phyloP scores from a whole-genome alignment of 2,329 filamentous ascomycete genomes.

The Aureobasidium vineae region DNA sequence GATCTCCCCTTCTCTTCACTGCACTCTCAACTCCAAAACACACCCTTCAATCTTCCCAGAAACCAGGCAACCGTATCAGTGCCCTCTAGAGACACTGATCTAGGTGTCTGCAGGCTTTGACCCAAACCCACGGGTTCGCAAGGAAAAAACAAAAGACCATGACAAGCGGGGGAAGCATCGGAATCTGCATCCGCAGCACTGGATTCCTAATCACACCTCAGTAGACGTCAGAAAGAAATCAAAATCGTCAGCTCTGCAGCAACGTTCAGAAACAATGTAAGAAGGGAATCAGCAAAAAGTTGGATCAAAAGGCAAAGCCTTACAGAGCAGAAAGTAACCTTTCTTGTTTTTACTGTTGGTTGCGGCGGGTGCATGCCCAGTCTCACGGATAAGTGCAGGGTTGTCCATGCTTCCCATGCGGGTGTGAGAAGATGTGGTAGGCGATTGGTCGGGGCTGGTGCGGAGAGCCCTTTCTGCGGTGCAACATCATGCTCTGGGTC shows the following conservation, averaged over 20 bases:
- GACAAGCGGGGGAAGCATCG: slow-evolving; percentile 14
- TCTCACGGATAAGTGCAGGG: neutral
- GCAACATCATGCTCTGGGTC: neutral
- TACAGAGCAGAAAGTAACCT: neutral
- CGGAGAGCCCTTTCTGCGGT: neutral
- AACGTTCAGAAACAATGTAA: neutral
- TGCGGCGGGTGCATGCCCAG: neutral
- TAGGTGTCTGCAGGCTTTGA: neutral
- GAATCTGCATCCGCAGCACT: neutral
- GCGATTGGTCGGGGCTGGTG: neutral
- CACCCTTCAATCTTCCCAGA: neutral
- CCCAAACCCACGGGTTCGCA: neutral
- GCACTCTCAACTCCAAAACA: neutral
- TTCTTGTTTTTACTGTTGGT: slow-evolving; percentile 1
- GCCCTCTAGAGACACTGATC: neutral
- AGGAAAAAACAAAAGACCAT: neutral
- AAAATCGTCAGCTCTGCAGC: neutral
- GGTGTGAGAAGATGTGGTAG: neutral
- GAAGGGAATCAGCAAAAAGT: neutral
- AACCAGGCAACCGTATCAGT: neutral
- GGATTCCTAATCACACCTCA: neutral
- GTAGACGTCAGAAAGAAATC: neutral
- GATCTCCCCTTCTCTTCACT: neutral
- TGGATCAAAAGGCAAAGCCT: neutral
- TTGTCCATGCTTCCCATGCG: neutral